Conservation (phyloP, 306 rosid species). For the Urtica urens region DNA sequence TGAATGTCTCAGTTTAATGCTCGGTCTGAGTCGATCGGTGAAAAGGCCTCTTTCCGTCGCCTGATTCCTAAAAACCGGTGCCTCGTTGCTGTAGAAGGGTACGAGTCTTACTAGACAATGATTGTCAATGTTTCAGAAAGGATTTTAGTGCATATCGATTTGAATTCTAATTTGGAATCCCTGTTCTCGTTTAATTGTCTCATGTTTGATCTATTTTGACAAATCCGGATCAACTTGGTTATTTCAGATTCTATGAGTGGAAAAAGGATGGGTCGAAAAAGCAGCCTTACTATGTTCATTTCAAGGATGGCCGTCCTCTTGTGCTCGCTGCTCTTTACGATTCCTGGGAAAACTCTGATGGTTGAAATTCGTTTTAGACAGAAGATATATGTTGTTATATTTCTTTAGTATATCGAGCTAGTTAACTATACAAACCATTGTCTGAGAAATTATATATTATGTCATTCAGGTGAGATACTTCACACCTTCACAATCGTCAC, state of each 20-base stretch:
- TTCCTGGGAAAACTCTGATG: slow-evolving; percentile 69
- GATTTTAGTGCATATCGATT: not conserved
- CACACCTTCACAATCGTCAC: slow-evolving; percentile 70
- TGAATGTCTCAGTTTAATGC: slow-evolving; percentile 62
- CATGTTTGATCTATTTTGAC: no score
- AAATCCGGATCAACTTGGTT: no score
- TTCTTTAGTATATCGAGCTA: not conserved
- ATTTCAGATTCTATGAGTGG: slow-evolving; percentile 80
- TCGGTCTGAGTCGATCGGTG: slow-evolving; percentile 61
- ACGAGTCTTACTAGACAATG: slow-evolving; percentile 11
- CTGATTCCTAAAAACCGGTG: slow-evolving; percentile 68
- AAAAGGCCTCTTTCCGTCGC: slow-evolving; percentile 71
- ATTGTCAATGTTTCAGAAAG: not conserved
- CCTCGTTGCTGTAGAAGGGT: slow-evolving; percentile 77
- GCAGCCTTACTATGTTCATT: slow-evolving; percentile 85
- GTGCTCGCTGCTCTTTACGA: slow-evolving; percentile 88
- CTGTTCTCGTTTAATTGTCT: no score
- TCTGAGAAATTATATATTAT: not conserved
- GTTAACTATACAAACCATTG: not conserved
- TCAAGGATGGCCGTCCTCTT: slow-evolving; percentile 76
- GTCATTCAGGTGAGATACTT: slow-evolving; percentile 51
- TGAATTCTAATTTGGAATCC: not conserved
- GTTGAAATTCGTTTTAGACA: slow-evolving; percentile 13
- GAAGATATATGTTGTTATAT: not conserved
- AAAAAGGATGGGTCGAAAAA: slow-evolving; percentile 77